A percentile compares a stretch with the other conserved stretches of the same genome.
These are phyloP conservation scores for Apiospora kogelbergensis DNA, from an alignment of 2,329 filamentous ascomycete species.

Conservation along the genomic window DNA sequence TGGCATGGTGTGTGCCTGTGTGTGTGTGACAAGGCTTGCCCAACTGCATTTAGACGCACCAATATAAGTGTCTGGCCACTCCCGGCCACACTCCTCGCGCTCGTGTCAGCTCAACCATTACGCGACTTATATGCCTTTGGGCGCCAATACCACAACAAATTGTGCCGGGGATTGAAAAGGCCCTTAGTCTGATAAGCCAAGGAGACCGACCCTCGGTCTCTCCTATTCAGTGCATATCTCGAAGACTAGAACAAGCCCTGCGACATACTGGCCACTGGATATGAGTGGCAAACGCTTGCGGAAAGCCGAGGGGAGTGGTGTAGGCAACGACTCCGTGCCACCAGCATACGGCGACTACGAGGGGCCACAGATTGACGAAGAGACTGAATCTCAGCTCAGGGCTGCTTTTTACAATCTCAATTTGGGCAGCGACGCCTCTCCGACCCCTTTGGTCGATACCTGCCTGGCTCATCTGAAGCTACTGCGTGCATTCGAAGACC, in stretches of 20 bases:
- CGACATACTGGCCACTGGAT: background rate
- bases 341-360: background rate
- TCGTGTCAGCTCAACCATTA: background rate
- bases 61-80: constrained; percentile 2
- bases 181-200: background rate
- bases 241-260: background rate
- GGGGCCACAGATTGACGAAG: background rate
- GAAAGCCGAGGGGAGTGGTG: background rate
- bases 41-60: constrained; percentile 6
- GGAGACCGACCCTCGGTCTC: background rate
- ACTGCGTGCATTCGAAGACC: constrained; percentile 61
- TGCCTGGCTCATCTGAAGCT: constrained; percentile 72
- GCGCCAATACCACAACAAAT: background rate
- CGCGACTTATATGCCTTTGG: background rate
- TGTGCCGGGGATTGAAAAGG: background rate
- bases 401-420: constrained; percentile 8
- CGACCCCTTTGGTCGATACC: constrained; percentile 37
- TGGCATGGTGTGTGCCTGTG: background rate
- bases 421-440: background rate
- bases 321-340: background rate
- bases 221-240: background rate
- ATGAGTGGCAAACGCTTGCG: constrained; percentile 3
- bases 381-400: background rate
- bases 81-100: background rate
- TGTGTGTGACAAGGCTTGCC: background rate